Conservation (phyloP, 1,284 basidiomycete species). For the Singerocomus inundabilis region DNA sequence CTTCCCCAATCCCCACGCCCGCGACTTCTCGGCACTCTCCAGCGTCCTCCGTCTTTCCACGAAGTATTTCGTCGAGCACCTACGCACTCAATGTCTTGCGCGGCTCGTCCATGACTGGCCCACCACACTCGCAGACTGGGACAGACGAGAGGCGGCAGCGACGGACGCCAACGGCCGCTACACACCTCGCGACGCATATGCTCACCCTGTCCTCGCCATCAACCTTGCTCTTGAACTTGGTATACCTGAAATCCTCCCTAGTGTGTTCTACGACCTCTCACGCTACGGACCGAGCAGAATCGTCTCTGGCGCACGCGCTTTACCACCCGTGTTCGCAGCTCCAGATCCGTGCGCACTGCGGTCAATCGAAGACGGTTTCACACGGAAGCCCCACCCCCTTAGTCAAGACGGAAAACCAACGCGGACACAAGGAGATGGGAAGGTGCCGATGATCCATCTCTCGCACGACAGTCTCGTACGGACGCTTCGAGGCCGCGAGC, state of each 20-base stretch:
- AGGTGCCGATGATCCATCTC: slow-evolving; percentile 33
- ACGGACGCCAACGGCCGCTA: slow-evolving; percentile 47
- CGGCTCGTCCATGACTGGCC: slow-evolving; percentile 65
- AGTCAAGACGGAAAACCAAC: not conserved
- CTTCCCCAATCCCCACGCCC: slow-evolving; percentile 42
- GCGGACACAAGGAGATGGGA: not conserved
- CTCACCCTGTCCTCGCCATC: slow-evolving; percentile 62
- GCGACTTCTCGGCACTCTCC: slow-evolving; percentile 56
- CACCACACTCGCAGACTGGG: slow-evolving; percentile 59
- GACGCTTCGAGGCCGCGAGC: slow-evolving; percentile 61
- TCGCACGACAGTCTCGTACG: slow-evolving; percentile 46
- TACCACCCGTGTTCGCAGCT: slow-evolving; percentile 29
- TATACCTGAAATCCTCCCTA: slow-evolving; percentile 53
- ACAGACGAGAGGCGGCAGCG: slow-evolving; percentile 56
- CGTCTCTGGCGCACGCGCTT: slow-evolving; percentile 43
- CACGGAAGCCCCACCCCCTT: not conserved
- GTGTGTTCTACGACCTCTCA: slow-evolving; percentile 70
- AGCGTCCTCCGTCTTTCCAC: slow-evolving; percentile 63
- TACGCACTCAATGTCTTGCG: slow-evolving; percentile 53
- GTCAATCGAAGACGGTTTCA: not conserved
- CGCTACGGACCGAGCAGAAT: slow-evolving; percentile 71
- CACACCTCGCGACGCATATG: slow-evolving; percentile 44
- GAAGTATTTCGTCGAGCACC: slow-evolving; percentile 65
- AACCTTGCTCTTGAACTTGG: slow-evolving; percentile 64
- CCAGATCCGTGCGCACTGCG: slow-evolving; percentile 21